Evolutionary conservation across 108 stramenopile genomes (phyloP), one percentile per base, ranked within the genome.

Genomic region (Phaeodactylum tricornutum): DNA sequence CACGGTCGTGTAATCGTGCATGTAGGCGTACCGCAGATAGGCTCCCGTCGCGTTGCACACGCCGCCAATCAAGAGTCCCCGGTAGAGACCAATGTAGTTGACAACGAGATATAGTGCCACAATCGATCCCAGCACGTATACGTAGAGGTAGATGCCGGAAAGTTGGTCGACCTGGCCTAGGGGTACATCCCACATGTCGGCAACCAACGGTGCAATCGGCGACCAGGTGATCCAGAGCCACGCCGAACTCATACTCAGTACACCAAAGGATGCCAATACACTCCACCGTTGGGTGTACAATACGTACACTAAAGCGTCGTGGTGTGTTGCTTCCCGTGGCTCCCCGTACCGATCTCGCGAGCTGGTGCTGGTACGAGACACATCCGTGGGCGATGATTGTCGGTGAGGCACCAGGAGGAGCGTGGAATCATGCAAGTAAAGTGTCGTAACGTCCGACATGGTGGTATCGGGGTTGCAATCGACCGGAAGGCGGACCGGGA

Each of bases 191-290:
- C 38, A 40, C 4, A 40, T 20, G 21, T 4, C 38, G 38, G 38
- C 38, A 6, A 20, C 38, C 21, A 3, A 20, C 4, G 19, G 38
- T 7, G 21, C 38, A 40, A 40, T 40, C 4, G 38, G 38, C 17
- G 38, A 40, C 38, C 38, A 40, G 2, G 38, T 40, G 7, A 40
- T 40, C 38, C 38, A 40, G 3, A 40, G 17, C 38, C 38, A 40
- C 4, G 38, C 38, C 4, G 19, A 20, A 4, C 19, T 20, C 38
- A 40, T 40, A 20, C 19, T 20, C 4, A 40, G 38, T 40, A 7
- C 7, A 6, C 19, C 38, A 40, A 40, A 40, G 4, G 38, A 40
- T 16, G 21, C 17, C 21, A 40, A 40, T 16, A 40, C 38, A 40
- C 38, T 16, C 38, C 38, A 40, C 19, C 38, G 38, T 4, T 5